A percentile compares a stretch with the other conserved stretches of the same genome.
phyloP scores from a whole-genome alignment of 176 grass and related monocot genomes.

The Phyllostachys edulis region DNA sequence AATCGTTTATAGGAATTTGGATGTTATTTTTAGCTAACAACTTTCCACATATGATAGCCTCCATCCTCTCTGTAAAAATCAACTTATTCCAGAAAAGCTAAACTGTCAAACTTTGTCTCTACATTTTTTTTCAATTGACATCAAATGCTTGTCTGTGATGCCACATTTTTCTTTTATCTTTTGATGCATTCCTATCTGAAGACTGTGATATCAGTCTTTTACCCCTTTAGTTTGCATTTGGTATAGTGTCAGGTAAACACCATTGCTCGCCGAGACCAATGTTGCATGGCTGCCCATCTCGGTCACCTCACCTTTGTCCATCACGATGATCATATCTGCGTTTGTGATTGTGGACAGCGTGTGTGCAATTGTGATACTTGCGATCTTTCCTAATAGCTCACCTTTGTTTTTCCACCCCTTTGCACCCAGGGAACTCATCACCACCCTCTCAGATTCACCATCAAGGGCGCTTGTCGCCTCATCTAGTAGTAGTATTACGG shows the following conservation, averaged over 20 bases:
- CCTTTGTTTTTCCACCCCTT: conserved; percentile 19
- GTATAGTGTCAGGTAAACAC: conserved; percentile 46
- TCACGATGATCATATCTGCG: conserved; percentile 45
- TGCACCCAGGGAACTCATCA: conserved; percentile 36
- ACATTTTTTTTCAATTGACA: too few relatives aligned
- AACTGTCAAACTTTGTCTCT: too few relatives aligned
- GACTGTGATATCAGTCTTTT: too few relatives aligned
- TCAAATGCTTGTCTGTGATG: too few relatives aligned
- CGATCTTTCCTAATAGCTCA: conserved; percentile 21
- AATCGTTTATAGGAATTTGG: not conserved
- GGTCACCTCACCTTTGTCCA: conserved; percentile 49
- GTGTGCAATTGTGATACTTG: conserved; percentile 48
- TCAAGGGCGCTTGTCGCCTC: conserved; percentile 60
- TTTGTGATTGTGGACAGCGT: conserved; percentile 47
- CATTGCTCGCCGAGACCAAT: conserved; percentile 22
- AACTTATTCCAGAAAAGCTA: too few relatives aligned
- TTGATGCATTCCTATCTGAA: too few relatives aligned
- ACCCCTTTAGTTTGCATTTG: not conserved
- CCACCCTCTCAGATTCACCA: conserved; percentile 41
- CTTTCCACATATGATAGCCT: not conserved
- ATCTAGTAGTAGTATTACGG: conserved; percentile 48
- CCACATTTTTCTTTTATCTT: too few relatives aligned
- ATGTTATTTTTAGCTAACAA: not conserved
- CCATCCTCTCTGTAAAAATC: not conserved
- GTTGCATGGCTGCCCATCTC: conserved; percentile 39